phyloP scores from a whole-genome alignment of 2,329 filamentous ascomycete species.

The Orbilia oligospora region DNA sequence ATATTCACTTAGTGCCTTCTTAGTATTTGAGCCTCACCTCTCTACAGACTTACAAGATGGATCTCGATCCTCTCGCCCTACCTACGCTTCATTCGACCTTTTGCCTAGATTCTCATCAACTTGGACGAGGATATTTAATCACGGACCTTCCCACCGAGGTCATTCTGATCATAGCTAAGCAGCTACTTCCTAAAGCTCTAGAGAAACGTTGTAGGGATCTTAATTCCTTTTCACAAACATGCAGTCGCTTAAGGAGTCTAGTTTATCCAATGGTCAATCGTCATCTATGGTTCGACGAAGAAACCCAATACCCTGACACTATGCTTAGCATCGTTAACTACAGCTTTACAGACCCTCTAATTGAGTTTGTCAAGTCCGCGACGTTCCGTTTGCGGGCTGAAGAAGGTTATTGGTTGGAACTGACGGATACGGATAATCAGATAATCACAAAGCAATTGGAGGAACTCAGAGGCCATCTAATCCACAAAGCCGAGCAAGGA shows the following conservation, averaged over 20 bases:
- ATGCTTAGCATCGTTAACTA: conserved; percentile 41
- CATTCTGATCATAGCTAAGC: conserved; percentile 16
- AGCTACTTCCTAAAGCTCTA: background rate
- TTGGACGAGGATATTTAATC: background rate
- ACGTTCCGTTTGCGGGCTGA: conserved; percentile 38
- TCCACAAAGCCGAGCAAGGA: conserved; percentile 1
- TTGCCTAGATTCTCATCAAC: too few species aligned
- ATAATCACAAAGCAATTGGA: conserved; percentile 1
- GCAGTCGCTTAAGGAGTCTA: conserved; percentile 22
- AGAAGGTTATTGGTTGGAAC: conserved; percentile 18
- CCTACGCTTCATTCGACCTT: background rate
- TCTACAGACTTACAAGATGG: background rate
- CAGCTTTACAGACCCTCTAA: conserved; percentile 30
- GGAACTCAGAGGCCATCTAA: conserved; percentile 4
- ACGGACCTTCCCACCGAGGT: conserved; percentile 42
- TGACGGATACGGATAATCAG: conserved; percentile 22
- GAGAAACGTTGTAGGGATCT: background rate
- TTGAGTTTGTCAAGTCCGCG: conserved; percentile 31
- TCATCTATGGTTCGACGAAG: conserved; percentile 38
- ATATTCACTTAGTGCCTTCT: too few species aligned
- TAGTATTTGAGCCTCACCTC: too few species aligned
- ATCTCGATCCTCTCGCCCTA: background rate
- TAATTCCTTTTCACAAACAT: conserved; percentile 40
- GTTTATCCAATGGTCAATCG: conserved; percentile 38
- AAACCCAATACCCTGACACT: conserved; percentile 22